phyloP scores from a whole-genome alignment of 2,329 filamentous ascomycete species.

The Diaporthe caulivora region DNA sequence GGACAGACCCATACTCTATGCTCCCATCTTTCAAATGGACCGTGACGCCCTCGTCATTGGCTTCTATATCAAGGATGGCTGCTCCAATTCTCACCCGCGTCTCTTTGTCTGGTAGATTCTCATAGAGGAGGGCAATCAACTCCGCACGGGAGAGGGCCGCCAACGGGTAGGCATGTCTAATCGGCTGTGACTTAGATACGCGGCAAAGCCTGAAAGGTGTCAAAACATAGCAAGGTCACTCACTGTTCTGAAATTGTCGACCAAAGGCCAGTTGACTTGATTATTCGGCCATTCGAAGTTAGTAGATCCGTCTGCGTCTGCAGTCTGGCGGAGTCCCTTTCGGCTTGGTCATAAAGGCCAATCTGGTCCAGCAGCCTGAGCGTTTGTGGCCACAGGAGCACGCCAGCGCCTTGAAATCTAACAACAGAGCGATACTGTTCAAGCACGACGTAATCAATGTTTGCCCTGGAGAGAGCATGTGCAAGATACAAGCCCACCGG shows the following conservation, averaged over 20 bases:
- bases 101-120: neutral
- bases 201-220: neutral
- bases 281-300: neutral
- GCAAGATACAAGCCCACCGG: slow-evolving; percentile 3
- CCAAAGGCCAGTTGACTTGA: slow-evolving; percentile 5
- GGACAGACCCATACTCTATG: slow-evolving; percentile 2
- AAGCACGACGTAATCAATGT: neutral
- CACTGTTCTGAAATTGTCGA: neutral
- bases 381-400: neutral
- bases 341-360: neutral
- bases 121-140: slow-evolving; percentile 16
- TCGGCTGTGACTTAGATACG: neutral
- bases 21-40: slow-evolving; percentile 5
- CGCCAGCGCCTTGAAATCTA: neutral
- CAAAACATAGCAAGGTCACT: neutral
- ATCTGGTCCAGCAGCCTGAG: slow-evolving; percentile 15
- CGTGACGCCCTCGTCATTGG: neutral
- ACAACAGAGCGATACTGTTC: neutral
- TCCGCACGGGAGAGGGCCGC: neutral
- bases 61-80: neutral
- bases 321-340: neutral
- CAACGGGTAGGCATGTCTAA: neutral
- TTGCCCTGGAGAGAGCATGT: neutral
- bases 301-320: neutral
- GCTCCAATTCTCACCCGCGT: neutral